These are phyloP conservation scores for Chimonanthus praecox DNA, from an alignment of 164 flowering plant species.

Conservation along the genomic window DNA sequence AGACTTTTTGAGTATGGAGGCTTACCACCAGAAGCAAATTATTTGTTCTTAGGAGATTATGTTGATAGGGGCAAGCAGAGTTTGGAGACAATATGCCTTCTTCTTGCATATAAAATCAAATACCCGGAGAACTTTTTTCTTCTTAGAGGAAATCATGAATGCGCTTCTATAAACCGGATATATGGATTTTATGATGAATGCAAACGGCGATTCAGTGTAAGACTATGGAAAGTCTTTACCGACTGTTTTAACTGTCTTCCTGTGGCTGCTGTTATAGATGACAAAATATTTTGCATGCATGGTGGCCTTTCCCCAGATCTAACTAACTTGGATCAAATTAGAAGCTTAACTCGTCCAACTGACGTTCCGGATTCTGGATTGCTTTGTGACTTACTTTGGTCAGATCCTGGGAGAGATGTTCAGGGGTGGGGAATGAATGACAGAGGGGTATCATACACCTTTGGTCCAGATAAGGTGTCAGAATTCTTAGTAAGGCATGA, in stretches of 20 bases:
- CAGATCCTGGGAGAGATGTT: conserved; percentile 67
- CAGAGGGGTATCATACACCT: conserved; percentile 79
- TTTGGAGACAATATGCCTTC: conserved; percentile 75
- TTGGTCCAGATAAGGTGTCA: conserved; percentile 66
- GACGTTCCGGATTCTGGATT: conserved; percentile 82
- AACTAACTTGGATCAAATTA: conserved; percentile 59
- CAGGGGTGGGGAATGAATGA: conserved; percentile 87
- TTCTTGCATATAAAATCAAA: conserved; percentile 75
- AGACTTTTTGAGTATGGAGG: conserved; percentile 81
- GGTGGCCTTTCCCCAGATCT: conserved; percentile 88
- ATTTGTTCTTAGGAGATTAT: conserved; percentile 76
- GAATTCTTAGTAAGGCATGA: conserved; percentile 67
- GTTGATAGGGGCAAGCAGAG: conserved; percentile 87
- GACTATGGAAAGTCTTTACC: conserved; percentile 68
- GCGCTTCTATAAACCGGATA: conserved; percentile 75
- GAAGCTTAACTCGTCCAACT: conserved; percentile 54
- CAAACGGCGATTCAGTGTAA: conserved; percentile 70
- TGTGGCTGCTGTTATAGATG: conserved; percentile 80
- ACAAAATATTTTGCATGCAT: conserved; percentile 85
- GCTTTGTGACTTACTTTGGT: conserved; percentile 85
- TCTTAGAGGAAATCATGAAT: conserved; percentile 73
- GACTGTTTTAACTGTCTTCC: conserved; percentile 85
- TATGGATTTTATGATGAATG: conserved; percentile 91
- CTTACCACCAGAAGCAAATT: conserved; percentile 71
- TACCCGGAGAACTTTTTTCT: conserved; percentile 78